These are phyloP conservation scores for Streptanthus diversifolius DNA, from an alignment of 345 rosid genomes.

Conservation along the genomic window DNA sequence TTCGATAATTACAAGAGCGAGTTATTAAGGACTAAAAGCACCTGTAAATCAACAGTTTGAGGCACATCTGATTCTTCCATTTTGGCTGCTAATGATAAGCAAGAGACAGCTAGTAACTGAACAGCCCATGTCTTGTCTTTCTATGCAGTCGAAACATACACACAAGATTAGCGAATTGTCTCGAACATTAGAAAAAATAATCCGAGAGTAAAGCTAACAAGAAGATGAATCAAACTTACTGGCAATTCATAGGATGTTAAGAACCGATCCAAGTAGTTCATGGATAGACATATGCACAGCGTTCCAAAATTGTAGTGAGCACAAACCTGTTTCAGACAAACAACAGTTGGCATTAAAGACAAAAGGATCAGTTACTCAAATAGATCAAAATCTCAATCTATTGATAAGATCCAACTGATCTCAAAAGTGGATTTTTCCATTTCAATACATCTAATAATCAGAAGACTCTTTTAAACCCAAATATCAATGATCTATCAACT, in stretches of 20 bases:
- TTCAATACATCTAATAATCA: constrained; percentile 1
- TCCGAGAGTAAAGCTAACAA: not conserved
- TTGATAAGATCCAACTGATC: constrained; percentile 17
- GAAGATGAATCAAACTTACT: constrained; percentile 44
- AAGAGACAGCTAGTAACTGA: constrained; percentile 64
- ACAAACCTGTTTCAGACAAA: constrained; percentile 48
- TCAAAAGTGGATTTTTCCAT: not conserved
- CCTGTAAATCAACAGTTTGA: constrained; percentile 62
- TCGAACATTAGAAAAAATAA: not conserved
- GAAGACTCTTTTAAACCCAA: not conserved
- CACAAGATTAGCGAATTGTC: not conserved
- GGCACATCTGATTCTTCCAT: constrained; percentile 68
- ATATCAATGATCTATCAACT: constrained; percentile 11
- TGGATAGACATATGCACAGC: constrained; percentile 44
- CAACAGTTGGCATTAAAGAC: constrained; percentile 19
- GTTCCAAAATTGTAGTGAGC: constrained; percentile 59
- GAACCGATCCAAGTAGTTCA: constrained; percentile 75
- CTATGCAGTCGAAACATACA: constrained; percentile 30
- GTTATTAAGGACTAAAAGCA: constrained; percentile 17
- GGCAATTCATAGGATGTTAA: constrained; percentile 56
- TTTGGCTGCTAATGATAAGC: constrained; percentile 75
- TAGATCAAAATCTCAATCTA: constrained; percentile 20
- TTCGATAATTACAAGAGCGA: not conserved
- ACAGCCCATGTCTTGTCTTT: constrained; percentile 58
- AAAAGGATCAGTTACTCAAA: constrained; percentile 3